phyloP scores from a whole-genome alignment of 805 yeast genomes.

The Spathaspora sp. region DNA sequence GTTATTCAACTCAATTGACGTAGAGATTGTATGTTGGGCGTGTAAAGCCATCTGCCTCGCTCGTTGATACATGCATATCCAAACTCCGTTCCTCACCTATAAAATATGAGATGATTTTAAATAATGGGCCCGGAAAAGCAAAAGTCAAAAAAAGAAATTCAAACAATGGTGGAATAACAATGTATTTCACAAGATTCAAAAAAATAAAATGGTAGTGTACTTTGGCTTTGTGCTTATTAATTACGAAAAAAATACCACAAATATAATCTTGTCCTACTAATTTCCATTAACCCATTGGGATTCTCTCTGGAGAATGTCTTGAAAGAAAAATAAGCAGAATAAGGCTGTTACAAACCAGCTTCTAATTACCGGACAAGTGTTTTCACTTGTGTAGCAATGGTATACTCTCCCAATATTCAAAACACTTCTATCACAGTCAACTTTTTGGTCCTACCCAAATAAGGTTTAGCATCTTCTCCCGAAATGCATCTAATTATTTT shows the following conservation, averaged over 20 bases:
- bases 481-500: neutral
- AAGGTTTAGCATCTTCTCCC: neutral
- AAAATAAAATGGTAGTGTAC: neutral
- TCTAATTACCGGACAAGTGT: too few species aligned
- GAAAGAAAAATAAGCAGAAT: neutral
- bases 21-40: too few species aligned
- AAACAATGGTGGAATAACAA: neutral
- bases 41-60: neutral
- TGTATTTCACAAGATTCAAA: neutral
- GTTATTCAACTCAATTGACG: too few species aligned
- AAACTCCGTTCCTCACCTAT: neutral
- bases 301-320: neutral
- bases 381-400: too few species aligned
- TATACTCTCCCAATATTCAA: neutral
- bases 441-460: neutral
- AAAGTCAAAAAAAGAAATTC: slow-evolving; percentile 1
- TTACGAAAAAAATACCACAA: neutral
- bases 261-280: too few species aligned
- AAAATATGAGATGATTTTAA: neutral
- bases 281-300: neutral
- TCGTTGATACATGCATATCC: neutral
- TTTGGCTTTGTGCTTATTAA: neutral
- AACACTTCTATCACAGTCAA: neutral
- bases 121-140: neutral
- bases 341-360: too few species aligned